Evolutionary conservation across 164 flowering plant genomes (phyloP), one percentile per base, ranked within the genome.

Genomic region (Protea cynaroides): DNA sequence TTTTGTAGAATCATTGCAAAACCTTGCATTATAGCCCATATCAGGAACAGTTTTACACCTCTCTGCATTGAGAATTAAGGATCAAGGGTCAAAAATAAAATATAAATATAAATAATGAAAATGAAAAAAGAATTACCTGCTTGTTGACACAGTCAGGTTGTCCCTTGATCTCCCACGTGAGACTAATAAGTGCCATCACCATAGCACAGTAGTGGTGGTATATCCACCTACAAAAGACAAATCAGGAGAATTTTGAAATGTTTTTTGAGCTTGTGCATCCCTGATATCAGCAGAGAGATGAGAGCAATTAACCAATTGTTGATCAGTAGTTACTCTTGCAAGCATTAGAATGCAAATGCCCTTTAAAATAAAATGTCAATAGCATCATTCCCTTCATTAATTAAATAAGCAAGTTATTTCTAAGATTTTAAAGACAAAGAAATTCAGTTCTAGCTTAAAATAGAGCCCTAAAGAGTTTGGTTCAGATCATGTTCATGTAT

Each of bases 21-120:
- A 70, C 96, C 98, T 89, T 94, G 98, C 97, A 94, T 83, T 70
- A 91, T 87, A 58, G 98, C 97, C 98, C 97, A 94, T 58, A 78
- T 75, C 62, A 94, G 80, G 69, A 91, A 94, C 38, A 94, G 88
- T 69, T 84, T 80, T 15, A 91, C 90, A 8, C 95, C 96, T 74
- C 79, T 85, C 98, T 94, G 93, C 73, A 75, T 49, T 71, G 64
- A 54, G 63, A 23, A 37, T 24, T 25, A 46, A 13, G 50, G 22
- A 14, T 44, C 9, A 44, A 18, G 46, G 59, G 55, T 47, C 63
- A 17, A 15, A 10, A 34, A 46, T 46, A 23, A 53, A 24, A 19
- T 14, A 2, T 54, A 56, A 46, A 24, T 2, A 15, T 24, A 22
- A 21, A 51, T 24, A 13, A 65, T n/a, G n/a, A 18, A 63, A 61